phyloP scores from a whole-genome alignment of 1,139 yeast genomes.

The Ogataea hybrid region DNA sequence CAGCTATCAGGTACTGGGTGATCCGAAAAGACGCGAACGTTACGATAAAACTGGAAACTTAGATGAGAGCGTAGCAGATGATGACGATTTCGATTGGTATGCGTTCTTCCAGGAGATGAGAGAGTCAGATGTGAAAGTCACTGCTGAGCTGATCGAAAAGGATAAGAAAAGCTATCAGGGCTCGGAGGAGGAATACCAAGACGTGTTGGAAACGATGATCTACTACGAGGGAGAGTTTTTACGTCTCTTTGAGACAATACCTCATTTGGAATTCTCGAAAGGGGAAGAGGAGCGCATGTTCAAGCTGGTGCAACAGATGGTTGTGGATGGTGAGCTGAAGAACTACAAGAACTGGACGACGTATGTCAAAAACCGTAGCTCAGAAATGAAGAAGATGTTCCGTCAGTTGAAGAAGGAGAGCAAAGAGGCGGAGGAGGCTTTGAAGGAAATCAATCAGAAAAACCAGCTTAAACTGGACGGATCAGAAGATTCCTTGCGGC shows the following conservation, averaged over 20 bases:
- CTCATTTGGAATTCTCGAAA: conserved; percentile 69
- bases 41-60: conserved; percentile 72
- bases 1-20: conserved; percentile 69
- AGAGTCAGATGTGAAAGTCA: conserved; percentile 49
- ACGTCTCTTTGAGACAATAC: conserved; percentile 66
- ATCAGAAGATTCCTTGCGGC: conserved; percentile 45
- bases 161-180: conserved; percentile 64
- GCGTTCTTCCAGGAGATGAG: conserved; percentile 60
- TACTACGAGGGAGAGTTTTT: conserved; percentile 69
- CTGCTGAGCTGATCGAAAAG: conserved; percentile 70
- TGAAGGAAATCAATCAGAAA: conserved; percentile 44
- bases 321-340: conserved; percentile 37
- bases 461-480: conserved; percentile 36
- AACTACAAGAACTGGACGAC: conserved; percentile 48
- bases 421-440: conserved; percentile 62
- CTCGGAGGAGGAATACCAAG: conserved; percentile 65
- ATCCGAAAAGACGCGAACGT: conserved; percentile 50
- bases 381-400: conserved; percentile 45
- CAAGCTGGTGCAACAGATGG: conserved; percentile 45
- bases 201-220: conserved; percentile 57
- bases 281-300: conserved; percentile 62
- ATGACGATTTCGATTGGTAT: conserved; percentile 53
- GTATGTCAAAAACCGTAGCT: conserved; percentile 47
- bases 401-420: conserved; percentile 58
- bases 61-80: conserved; percentile 41